Evolutionary conservation across 345 rosid species (phyloP), one percentile per base, ranked within the genome.

Genomic region (Brassica nigra): DNA sequence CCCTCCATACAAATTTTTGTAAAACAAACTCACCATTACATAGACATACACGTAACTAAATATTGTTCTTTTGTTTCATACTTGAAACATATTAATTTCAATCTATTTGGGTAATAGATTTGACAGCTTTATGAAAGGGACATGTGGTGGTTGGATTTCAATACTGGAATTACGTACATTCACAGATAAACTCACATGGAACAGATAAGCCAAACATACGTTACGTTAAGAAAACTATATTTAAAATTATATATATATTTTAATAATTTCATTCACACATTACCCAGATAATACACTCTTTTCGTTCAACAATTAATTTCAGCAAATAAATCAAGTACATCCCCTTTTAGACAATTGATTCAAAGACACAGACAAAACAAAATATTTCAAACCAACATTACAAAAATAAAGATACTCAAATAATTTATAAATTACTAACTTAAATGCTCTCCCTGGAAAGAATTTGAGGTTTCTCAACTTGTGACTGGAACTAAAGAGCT

Each of bases 141-240:
- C 82, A 29, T 66, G 77, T 73, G 76, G 73, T 66, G 6, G 82
- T 66, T 78, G 62, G 73, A 66, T 49, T 72, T 64, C 66, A 27
- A 58, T 72, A 23, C 62, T 39, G 58, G 68, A 58, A 72, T 66
- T 72, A 57, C 73, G 68, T 66, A 61, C 55, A 67, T 67, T 79
- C 70, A 73, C 78, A 65, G 81, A 64, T 71, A 63, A 7, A 28
- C 23, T 12, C 81, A 71, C 77, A 72, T 71, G 81, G 73, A 66
- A 72, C 77, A 78, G 76, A 70, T 70, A 52, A 63, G 71, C 71
- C 81, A 78, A 71, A 66, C 16, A 63, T 14, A 52, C 29, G 14
- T 29, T 31, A 4, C 8, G 18, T 18, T 18, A 27, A 30, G 3
- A 2, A 55, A 49, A 18, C 5, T 14, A n/a, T 49, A 14, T 49